Conservation (phyloP, 192 early-diverging fungal genomes). For the Linnemannia exigua region DNA sequence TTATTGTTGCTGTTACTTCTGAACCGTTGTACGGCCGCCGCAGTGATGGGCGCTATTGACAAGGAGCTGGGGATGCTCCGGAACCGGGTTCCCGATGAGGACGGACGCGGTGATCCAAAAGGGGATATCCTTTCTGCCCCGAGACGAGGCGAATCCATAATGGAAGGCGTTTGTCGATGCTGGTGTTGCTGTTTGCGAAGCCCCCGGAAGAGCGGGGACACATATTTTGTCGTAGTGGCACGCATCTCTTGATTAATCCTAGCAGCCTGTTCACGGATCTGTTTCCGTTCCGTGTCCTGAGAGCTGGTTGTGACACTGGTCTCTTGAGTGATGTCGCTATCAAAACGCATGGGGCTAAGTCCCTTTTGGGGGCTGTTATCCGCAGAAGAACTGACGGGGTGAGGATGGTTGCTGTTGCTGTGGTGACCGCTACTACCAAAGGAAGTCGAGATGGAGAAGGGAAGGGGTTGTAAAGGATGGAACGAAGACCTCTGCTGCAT, state of each 20-base stretch:
- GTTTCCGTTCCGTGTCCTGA: constrained; percentile 7
- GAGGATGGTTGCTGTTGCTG: background rate
- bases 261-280: constrained; percentile 19
- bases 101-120: background rate
- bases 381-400: background rate
- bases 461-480: background rate
- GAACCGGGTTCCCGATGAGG: background rate
- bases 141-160: background rate
- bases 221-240: background rate
- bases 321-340: constrained; percentile 17
- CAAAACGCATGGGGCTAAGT: background rate
- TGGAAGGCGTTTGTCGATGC: background rate
- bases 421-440: background rate
- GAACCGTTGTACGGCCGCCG: background rate
- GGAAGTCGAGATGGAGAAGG: background rate
- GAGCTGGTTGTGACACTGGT: background rate
- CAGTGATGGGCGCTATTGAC: background rate
- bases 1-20: background rate
- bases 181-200: background rate
- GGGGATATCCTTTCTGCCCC: background rate
- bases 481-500: background rate
- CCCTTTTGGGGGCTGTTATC: background rate
- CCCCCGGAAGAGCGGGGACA: background rate
- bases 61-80: background rate
- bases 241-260: constrained; percentile 24